Evolutionary conservation across 2,329 filamentous ascomycete species (phyloP), one percentile per base, ranked within the genome.

Genomic region (Pseudocercospora musae): DNA sequence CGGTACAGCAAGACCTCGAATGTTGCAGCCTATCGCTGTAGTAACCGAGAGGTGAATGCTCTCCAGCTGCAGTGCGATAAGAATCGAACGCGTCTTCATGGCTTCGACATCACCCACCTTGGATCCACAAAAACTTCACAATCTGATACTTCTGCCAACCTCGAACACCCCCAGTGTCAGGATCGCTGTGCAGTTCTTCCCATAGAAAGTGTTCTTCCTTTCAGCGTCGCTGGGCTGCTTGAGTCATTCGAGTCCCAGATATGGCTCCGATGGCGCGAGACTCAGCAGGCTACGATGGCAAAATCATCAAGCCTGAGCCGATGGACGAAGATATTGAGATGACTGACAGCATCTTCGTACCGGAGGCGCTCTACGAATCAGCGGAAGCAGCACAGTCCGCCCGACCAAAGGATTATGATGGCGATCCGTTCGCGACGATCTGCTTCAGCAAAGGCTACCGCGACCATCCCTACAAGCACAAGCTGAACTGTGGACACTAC

Each of bases 401-500:
- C 40, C 40, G 40, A 7, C 40, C 40, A 44, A 53, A 50, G 18
- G 53, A 59, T n/a, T 23, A 48, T 18, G 40, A 58, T n/a, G 63
- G 57, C 10, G 27, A 57, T 13, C 20, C 46, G 2, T 58, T 60
- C 53, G 33, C 54, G 6, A 60, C 58, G n/a, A 27, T 33, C 20
- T 63, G 62, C 46, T 60, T 60, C 44, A 53, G 57, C 31, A 10
- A 4, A 7, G 44, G 31, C n/a, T 60, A 60, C 25, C 37, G 33
- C 9, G 11, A 18, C 9, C 62, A 57, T 18, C 57, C 62, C n/a
- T 53, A 60, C 9, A 53, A 59, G 18, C 62, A 63, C 46, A 42
- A 46, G 3, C 58, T 63, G 13, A 60, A 23, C 10, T 64, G 62
- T 29, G 58, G 48, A 2, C 62, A 64, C 18, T 31, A 54, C 37